Conservation (phyloP, 83 land plant species). For the Thuja plicata region DNA sequence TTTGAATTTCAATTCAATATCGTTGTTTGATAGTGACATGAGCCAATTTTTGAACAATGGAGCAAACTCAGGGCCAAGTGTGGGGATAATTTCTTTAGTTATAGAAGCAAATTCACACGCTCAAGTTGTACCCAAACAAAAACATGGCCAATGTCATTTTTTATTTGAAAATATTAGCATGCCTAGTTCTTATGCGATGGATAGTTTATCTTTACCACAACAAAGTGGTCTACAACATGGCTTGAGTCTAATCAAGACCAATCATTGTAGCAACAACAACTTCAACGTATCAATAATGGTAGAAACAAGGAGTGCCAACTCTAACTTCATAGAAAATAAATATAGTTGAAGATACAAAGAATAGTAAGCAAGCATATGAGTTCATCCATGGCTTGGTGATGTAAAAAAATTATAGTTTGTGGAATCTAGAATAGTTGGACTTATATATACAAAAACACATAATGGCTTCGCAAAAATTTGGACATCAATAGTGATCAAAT, state of each 20-base stretch:
- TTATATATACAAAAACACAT: neutral
- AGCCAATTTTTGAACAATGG: conserved; percentile 42
- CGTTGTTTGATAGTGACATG: too few relatives aligned
- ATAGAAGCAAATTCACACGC: conserved; percentile 70
- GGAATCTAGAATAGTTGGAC: neutral
- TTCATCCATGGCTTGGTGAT: neutral
- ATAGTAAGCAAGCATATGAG: neutral
- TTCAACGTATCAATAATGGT: conserved; percentile 44
- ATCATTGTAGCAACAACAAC: conserved; percentile 23
- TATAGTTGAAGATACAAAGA: neutral
- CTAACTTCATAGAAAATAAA: conserved; percentile 49
- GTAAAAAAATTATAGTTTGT: neutral
- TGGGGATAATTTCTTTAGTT: conserved; percentile 74
- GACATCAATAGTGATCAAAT: neutral
- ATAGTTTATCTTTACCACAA: conserved; percentile 47
- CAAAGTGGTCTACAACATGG: conserved; percentile 22
- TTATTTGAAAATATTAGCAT: conserved; percentile 57
- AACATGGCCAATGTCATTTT: conserved; percentile 76
- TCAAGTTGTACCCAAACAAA: too few relatives aligned
- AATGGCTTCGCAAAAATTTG: neutral
- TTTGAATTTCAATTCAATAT: too few relatives aligned
- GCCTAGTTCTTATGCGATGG: conserved; percentile 54
- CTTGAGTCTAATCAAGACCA: conserved; percentile 42
- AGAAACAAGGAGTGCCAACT: conserved; percentile 44
- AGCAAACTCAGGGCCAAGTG: conserved; percentile 65